Evolutionary conservation across 345 rosid species (phyloP).

Genomic region (Populus davidiana): DNA sequence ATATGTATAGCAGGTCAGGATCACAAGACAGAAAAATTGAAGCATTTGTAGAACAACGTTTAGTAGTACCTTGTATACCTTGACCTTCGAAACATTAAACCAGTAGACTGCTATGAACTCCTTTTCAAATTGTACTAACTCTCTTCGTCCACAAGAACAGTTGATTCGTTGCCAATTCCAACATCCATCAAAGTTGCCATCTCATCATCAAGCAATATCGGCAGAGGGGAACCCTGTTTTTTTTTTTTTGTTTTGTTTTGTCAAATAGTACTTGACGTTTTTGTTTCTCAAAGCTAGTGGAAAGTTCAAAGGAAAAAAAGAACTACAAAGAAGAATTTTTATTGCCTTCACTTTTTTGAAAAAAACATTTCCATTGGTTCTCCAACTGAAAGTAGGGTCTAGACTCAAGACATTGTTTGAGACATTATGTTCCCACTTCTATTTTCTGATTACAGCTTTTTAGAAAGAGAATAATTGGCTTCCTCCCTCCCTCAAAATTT

Average conservation of each 20-base stretch:
- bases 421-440: too few relatives aligned
- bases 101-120: background rate
- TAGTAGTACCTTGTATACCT: background rate
- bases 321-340: background rate
- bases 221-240: conserved; percentile 73
- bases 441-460: background rate
- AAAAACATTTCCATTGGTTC: too few relatives aligned
- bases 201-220: conserved; percentile 67
- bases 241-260: background rate
- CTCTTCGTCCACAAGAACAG: conserved; percentile 69
- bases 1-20: background rate
- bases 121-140: background rate
- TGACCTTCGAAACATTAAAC: background rate
- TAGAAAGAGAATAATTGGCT: background rate
- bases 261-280: background rate
- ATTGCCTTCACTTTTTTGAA: too few relatives aligned
- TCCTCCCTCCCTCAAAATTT: background rate
- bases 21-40: background rate
- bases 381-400: too few relatives aligned
- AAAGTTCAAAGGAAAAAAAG: background rate
- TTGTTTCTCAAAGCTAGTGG: background rate
- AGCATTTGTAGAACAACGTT: background rate
- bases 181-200: conserved; percentile 63
- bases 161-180: conserved; percentile 59
- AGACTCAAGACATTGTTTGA: too few relatives aligned